These are phyloP conservation scores for Suhomyces choctaworum DNA, from an alignment of 1,139 yeast genomes.

Conservation along the genomic window DNA sequence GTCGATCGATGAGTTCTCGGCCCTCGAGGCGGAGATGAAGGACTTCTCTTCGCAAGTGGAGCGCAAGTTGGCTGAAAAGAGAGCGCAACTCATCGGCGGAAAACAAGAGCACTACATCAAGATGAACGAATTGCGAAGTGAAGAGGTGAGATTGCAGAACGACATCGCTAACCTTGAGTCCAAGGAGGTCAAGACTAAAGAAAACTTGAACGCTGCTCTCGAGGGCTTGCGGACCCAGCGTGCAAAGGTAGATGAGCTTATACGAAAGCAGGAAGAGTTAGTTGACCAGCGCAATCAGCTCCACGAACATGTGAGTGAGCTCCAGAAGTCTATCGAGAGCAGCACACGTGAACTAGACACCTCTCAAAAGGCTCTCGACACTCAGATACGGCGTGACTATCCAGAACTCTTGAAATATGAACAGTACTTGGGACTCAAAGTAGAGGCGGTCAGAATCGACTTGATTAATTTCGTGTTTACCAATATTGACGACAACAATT, in stretches of 20 bases:
- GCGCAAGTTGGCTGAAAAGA: conserved; percentile 25
- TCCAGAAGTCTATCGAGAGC: conserved; percentile 24
- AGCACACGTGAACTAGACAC: conserved; percentile 23
- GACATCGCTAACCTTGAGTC: conserved; percentile 23
- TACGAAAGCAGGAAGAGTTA: conserved; percentile 25
- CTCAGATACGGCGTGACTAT: conserved; percentile 35
- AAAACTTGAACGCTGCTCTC: conserved; percentile 20
- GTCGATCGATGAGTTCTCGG: conserved; percentile 28
- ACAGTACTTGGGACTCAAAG: conserved; percentile 45
- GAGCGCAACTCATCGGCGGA: conserved; percentile 29
- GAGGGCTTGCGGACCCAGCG: conserved; percentile 17
- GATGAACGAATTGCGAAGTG: conserved; percentile 30
- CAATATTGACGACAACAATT: conserved; percentile 44
- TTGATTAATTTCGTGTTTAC: conserved; percentile 40
- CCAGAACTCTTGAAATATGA: conserved; percentile 46
- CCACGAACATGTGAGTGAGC: conserved; percentile 27
- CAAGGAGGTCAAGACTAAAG: conserved; percentile 25
- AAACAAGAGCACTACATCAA: conserved; percentile 32
- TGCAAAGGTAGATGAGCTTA: conserved; percentile 29
- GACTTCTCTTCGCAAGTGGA: conserved; percentile 31
- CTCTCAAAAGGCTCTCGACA: conserved; percentile 22
- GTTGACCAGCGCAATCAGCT: conserved; percentile 24
- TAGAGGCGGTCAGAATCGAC: conserved; percentile 41
- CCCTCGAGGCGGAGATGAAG: conserved; percentile 32
- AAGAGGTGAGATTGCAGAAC: conserved; percentile 26